phyloP scores from a whole-genome alignment of 129 eudicot genomes.

The Flaveria bidentis region DNA sequence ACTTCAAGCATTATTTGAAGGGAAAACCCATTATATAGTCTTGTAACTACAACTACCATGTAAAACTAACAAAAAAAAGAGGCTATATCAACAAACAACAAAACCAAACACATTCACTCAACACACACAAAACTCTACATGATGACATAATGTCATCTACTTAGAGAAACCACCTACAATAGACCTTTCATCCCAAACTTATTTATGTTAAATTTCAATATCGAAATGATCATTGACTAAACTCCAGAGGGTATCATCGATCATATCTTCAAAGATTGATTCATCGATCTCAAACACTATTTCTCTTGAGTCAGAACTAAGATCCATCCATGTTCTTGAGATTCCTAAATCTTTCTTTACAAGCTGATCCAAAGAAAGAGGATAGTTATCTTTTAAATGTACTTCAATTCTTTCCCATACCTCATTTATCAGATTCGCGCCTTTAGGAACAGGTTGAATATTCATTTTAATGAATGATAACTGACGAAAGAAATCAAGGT shows the following conservation, averaged over 20 bases:
- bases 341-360: slow-evolving; percentile 59
- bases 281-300: slow-evolving; percentile 58
- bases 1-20: slow-evolving; percentile 28
- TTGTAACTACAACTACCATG: slow-evolving; percentile 34
- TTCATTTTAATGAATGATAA: slow-evolving; percentile 38
- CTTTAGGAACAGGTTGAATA: slow-evolving; percentile 46
- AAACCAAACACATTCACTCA: slow-evolving; percentile 28
- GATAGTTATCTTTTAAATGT: slow-evolving; percentile 39
- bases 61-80: slow-evolving; percentile 5
- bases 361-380: slow-evolving; percentile 68
- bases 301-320: slow-evolving; percentile 46
- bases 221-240: slow-evolving; percentile 17
- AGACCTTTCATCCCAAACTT: slow-evolving; percentile 8
- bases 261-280: slow-evolving; percentile 58
- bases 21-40: slow-evolving; percentile 36
- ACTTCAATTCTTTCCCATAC: slow-evolving; percentile 75
- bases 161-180: slow-evolving; percentile 20
- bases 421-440: slow-evolving; percentile 61
- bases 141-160: slow-evolving; percentile 29
- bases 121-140: slow-evolving; percentile 42
- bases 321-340: slow-evolving; percentile 64
- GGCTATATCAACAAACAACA: slow-evolving; percentile 21
- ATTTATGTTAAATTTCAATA: slow-evolving; percentile 15
- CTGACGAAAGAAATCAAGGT: slow-evolving; percentile 44
- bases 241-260: slow-evolving; percentile 60